Percentiles rank a stretch among this genome's conserved stretches.
Evolutionary conservation across 2,329 filamentous ascomycete genomes (phyloP).

Genomic region (Alternaria hordeiaustralica): DNA sequence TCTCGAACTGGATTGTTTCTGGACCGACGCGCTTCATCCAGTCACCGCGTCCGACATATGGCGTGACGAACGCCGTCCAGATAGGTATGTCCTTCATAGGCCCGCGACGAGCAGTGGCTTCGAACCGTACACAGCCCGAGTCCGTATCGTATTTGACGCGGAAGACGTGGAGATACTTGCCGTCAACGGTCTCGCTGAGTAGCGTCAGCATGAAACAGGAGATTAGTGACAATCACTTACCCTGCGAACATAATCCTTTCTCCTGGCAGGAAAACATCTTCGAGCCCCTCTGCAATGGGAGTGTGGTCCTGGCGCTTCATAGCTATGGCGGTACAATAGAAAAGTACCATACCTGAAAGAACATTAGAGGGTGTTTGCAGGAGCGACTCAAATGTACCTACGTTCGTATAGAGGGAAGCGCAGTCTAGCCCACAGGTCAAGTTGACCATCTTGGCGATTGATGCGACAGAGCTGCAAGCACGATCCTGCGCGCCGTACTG

Average conservation of each 20-base stretch:
- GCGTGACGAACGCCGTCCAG: slow-evolving; percentile 60
- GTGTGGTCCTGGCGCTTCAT: slow-evolving; percentile 63
- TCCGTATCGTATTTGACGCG: slow-evolving; percentile 61
- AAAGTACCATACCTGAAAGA: slow-evolving; percentile 60
- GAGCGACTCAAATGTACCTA: slow-evolving; percentile 32
- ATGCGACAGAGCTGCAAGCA: slow-evolving; percentile 51
- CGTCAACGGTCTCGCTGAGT: slow-evolving; percentile 60
- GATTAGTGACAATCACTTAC: slow-evolving; percentile 39
- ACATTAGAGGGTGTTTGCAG: neutral
- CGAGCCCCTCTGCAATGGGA: slow-evolving; percentile 48
- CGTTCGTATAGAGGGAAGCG: slow-evolving; percentile 63
- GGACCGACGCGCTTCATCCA: slow-evolving; percentile 57
- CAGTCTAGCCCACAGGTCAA: slow-evolving; percentile 61
- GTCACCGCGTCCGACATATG: slow-evolving; percentile 53
- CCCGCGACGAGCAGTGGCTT: slow-evolving; percentile 62
- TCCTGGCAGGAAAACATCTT: slow-evolving; percentile 58
- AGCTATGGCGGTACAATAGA: slow-evolving; percentile 63
- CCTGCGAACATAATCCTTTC: slow-evolving; percentile 58
- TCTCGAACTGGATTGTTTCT: slow-evolving; percentile 56
- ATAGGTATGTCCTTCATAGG: slow-evolving; percentile 62
- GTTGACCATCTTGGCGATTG: slow-evolving; percentile 48
- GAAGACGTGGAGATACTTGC: slow-evolving; percentile 60
- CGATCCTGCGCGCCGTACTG: slow-evolving; percentile 50
- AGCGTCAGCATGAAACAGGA: slow-evolving; percentile 12
- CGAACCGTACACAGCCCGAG: slow-evolving; percentile 61